Evolutionary conservation across 228 moss, liverwort and hornwort species (phyloP), one percentile per base, ranked within the genome.

Genomic region (Sphagnum magellanicum): DNA sequence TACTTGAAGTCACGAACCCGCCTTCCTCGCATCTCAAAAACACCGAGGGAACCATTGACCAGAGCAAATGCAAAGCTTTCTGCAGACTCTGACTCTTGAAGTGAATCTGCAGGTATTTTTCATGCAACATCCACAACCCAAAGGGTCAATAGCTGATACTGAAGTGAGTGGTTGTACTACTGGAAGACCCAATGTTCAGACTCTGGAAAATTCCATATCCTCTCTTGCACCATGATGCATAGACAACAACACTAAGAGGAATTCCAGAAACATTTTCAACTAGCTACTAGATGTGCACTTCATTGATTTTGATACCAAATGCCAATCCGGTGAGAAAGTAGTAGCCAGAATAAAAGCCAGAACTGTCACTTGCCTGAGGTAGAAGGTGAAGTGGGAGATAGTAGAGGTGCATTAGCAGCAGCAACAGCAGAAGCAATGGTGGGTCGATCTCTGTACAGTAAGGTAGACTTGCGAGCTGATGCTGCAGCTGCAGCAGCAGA

Each of bases 51-150:
- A 63, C 98, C 98, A 77, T 98, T 98, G 50, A 98, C 92, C 65
- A 98, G 77, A 5, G 98, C 94, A 87, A 98, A 98, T 49, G 98
- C 89, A 79, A 98, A 98, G 76, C 98, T 98, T 74, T 98, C 98
- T 16, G 94, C 94, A 64, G 78, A 69, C 10, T 98, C 98, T 74
- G 89, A 59, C 48, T 98, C 93, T 65, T 82, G 81, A 65, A 74
- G 50, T 6, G 67, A 65, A 77, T 87, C 94, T 85, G 81, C 52
- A 32, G 32, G 32, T 32, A 51, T 32, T 14, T 14, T 60, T 14
- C 60, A 60, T 32, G 32, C 32, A 32, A 32, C 32, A 32, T 32
- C 32, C 32, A 32, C 32, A 32, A 32, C 32, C 32, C 60, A 60
- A 16, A 14, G 60, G 6, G 60, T 60, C 60, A 60, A 60, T 14